Base-by-base conservation (phyloP, 164 flowering plant species). In the Vitis labrusca region DNA sequence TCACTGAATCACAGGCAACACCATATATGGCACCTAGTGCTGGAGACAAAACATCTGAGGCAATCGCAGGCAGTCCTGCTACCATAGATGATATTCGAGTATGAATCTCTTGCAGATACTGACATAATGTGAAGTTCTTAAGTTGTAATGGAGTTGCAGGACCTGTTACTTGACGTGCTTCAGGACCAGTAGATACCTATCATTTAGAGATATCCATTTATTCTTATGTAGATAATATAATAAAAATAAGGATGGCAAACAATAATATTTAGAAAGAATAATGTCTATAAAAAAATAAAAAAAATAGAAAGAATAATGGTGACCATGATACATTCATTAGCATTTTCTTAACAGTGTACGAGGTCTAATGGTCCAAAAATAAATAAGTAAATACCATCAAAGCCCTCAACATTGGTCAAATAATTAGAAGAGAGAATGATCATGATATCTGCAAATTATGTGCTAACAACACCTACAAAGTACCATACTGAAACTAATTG, bases 171-270 rank as follows among this genome's bases (percentile, higher is more conserved):
- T 95, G 99, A 47, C 98, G 94, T 50, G 98, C 92, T 72, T 95
- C 99, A 50, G 92, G 93, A 56, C 99, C 99, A 50, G 98, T 78
- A 13, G 98, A 90, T 74, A 91, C 89, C 99, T 95, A 89, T 69
- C 73, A 77, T 72, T 12, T 29, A 50, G 37, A 73, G 48, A 66
- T 55, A 75, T 32, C 50, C 9, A 47, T 55, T 29, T 27, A 53
- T n/a, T 16, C 15, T 19, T 16, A 64, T 13, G 52, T 50, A 10
- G 13, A 50, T 9, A 64, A 27, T 59, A 59, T 10, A n/a, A 17
- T 54, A n/a, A 61, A 51, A 6, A 56, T 15, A 49, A 9, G 9
- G 13, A 59, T 16, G 11, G 17, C n/a, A 59, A 19, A 13, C 58
- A 60, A 27, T 8, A 27, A 61, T 60, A 13, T 23, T 50, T 1